phyloP scores from a whole-genome alignment of 768 basidiomycete genomes.

The Tubosaeta sp. region DNA sequence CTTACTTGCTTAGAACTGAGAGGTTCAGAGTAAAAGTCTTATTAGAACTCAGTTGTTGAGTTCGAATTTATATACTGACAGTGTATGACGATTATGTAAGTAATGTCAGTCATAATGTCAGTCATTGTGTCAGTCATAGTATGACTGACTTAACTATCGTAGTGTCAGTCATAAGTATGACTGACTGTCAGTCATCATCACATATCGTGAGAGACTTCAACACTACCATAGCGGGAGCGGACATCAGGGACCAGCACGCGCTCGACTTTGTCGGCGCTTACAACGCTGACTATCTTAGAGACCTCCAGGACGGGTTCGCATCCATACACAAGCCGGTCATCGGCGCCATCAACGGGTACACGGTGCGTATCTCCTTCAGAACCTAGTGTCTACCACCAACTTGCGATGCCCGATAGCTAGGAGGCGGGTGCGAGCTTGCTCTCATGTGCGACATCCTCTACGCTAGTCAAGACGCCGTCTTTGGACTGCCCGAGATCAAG shows the following conservation, averaged over 20 bases:
- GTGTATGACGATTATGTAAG: too few species aligned
- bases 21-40: too few species aligned
- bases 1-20: too few species aligned
- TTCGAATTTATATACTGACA: too few species aligned
- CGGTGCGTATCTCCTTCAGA: conserved; percentile 45
- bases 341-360: conserved; percentile 90
- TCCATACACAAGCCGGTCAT: conserved; percentile 83
- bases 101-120: too few species aligned
- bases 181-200: too few species aligned
- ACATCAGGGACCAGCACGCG: conserved; percentile 98
- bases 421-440: conserved; percentile 95
- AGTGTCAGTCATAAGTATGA: too few species aligned
- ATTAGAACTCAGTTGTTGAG: too few species aligned
- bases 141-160: too few species aligned
- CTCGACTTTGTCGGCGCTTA: conserved; percentile 54
- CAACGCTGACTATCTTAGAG: conserved; percentile 40
- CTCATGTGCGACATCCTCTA: conserved; percentile 95
- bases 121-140: too few species aligned
- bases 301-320: conserved; percentile 42
- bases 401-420: conserved; percentile 53
- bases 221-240: conserved; percentile 65
- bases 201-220: too few species aligned
- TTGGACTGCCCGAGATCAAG: conserved; percentile 95
- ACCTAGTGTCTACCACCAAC: too few species aligned
- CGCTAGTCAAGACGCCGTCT: conserved; percentile 80